Evolutionary conservation across 768 basidiomycete species (phyloP), one percentile per base, ranked within the genome.

Genomic region (Candolleomyces eurysporus): DNA sequence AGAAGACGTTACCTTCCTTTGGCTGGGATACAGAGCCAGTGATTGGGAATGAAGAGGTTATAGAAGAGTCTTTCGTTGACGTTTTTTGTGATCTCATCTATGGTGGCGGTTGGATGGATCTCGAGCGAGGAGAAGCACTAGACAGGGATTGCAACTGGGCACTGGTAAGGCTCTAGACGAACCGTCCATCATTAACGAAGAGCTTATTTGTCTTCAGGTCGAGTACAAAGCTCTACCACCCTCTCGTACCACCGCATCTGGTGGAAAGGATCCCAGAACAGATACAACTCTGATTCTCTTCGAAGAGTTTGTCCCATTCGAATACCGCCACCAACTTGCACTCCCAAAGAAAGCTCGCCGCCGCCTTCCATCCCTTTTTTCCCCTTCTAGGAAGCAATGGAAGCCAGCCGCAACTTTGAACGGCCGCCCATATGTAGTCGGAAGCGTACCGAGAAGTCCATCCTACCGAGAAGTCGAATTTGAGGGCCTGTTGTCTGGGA

Each of bases 121-220:
- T 83, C 5, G 88, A 92, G 66, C 74, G 87, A 48, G 80, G 79
- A 3, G 94, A 95, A 65, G 84, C 88, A 57, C 76, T 87, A 2
- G 92, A 94, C 70, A 79, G 90, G 64, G 92, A 96, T 64, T 92
- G 92, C 66, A 94, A 93, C 69, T 98, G 94, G 94, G 92, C 90
- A 19, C 66, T 98, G 78, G 95, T 96, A 68, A 76, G 87, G 39
- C 8, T 61, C 51, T 21, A 61, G 40, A 43, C 22, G 63, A 48
- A 46, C 57, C 55, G 17, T 54, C 31, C 9, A 36, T 50, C 6
- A 39, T 40, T 31, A 55, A 17, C 31, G 36, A 53, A 39, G 6
- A 36, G 36, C 36, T 36, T 45, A 26, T 36, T 22, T 21, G 36
- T 22, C 10, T 52, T 9, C 39, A 96, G 90, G 85, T 96, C 56